Conservation (phyloP, 148 eudicot genomes). For the Heliamphora exappendiculata region DNA sequence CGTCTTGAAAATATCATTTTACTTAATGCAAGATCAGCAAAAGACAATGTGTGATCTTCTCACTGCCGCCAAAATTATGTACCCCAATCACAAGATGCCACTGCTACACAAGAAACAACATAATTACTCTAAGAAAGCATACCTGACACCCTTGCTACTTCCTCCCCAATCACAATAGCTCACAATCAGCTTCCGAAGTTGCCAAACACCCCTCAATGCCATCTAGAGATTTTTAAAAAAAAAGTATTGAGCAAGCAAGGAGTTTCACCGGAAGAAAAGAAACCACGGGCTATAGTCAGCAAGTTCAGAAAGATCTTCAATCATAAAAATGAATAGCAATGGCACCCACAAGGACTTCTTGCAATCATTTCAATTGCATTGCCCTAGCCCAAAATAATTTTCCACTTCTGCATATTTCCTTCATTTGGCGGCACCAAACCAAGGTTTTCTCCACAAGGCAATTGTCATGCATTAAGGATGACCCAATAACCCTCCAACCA, state of each 20-base stretch:
- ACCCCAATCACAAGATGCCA: background rate
- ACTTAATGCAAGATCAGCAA: background rate
- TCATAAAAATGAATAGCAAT: background rate
- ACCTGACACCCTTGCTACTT: conserved; percentile 41
- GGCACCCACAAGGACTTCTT: no score
- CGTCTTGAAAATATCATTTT: background rate
- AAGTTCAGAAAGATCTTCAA: background rate
- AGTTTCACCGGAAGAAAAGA: background rate
- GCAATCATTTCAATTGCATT: no score
- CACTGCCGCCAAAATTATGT: background rate
- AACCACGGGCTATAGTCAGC: background rate
- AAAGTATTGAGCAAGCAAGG: background rate
- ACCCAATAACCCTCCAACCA: no score
- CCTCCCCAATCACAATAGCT: conserved; percentile 50
- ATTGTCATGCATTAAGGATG: no score
- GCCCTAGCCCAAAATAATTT: no score
- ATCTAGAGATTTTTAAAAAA: conserved; percentile 14
- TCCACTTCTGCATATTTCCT: no score
- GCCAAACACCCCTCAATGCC: conserved; percentile 44
- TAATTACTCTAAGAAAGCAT: background rate
- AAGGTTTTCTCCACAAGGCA: no score
- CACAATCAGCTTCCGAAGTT: conserved; percentile 37
- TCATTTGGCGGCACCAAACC: no score
- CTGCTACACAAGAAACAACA: background rate
- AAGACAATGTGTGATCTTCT: background rate